Evolutionary conservation across 2,329 filamentous ascomycete species (phyloP).

Genomic region (Lomentospora prolificans): DNA sequence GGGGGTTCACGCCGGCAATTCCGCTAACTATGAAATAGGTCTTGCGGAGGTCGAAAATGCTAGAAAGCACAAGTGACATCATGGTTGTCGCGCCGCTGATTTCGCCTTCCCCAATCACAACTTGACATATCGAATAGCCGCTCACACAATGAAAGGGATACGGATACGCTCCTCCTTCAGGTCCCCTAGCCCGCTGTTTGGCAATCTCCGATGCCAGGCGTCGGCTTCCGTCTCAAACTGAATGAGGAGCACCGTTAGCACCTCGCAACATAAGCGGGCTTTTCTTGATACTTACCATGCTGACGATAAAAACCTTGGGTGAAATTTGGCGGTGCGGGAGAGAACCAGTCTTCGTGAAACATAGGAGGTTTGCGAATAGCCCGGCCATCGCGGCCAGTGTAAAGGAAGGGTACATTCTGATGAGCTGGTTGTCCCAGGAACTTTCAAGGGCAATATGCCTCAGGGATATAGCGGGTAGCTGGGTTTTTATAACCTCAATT

Average conservation of each 20-base stretch:
- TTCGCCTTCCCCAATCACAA: conserved; percentile 59
- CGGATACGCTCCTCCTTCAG: conserved; percentile 47
- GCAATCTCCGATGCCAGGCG: conserved; percentile 48
- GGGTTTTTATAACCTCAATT: too few relatives aligned
- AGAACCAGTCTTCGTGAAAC: background rate
- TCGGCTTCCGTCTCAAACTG: conserved; percentile 54
- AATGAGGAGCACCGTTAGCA: conserved; percentile 10
- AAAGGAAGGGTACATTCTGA: background rate
- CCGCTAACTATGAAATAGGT: conserved; percentile 66
- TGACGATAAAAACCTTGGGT: conserved; percentile 54
- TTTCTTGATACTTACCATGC: conserved; percentile 36
- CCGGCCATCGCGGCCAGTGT: conserved; percentile 2
- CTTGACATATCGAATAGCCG: conserved; percentile 53
- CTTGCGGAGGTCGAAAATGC: conserved; percentile 50
- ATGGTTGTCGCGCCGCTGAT: conserved; percentile 66
- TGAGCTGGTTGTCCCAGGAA: too few relatives aligned
- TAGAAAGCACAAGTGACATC: conserved; percentile 51
- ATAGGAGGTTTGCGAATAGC: background rate
- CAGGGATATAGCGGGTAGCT: too few relatives aligned
- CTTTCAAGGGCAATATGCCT: too few relatives aligned
- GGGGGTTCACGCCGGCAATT: conserved; percentile 66
- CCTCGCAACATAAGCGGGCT: background rate
- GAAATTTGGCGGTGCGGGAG: conserved; percentile 22
- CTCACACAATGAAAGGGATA: conserved; percentile 52
- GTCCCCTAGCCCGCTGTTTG: conserved; percentile 36